Evolutionary conservation across 2,329 filamentous ascomycete species (phyloP).

Genomic region (Aureobasidium leucospermi): DNA sequence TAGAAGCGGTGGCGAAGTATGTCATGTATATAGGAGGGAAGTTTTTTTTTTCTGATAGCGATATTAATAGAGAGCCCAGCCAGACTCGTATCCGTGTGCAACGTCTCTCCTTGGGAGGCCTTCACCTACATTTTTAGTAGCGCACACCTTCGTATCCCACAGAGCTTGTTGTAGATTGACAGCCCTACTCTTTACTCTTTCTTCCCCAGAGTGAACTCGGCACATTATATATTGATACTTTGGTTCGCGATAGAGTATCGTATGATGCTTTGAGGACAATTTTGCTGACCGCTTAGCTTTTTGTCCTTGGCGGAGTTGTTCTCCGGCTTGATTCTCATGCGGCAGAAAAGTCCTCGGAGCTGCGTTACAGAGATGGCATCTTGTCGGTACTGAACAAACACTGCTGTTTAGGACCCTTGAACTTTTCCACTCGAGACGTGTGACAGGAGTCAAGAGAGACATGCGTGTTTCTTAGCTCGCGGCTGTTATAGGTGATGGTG

Average conservation of each 20-base stretch:
- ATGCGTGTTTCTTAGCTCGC: background rate
- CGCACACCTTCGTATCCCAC: background rate
- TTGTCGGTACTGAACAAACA: background rate
- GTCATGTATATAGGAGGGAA: background rate
- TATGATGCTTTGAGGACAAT: background rate
- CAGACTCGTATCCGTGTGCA: background rate
- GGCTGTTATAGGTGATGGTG: background rate
- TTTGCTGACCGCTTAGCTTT: background rate
- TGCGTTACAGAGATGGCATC: background rate
- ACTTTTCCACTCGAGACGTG: background rate
- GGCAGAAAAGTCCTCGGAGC: background rate
- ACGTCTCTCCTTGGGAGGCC: background rate
- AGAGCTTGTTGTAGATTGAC: background rate
- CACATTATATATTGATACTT: background rate
- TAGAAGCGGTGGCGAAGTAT: background rate
- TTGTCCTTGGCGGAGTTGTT: background rate
- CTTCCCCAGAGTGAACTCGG: background rate
- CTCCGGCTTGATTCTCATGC: too few species aligned
- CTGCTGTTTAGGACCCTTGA: background rate
- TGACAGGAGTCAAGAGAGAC: slow-evolving; percentile 6
- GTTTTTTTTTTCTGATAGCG: background rate
- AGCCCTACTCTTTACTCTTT: background rate
- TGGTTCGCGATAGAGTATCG: background rate
- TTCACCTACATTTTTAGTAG: background rate
- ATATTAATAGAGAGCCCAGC: slow-evolving; percentile 3